A percentile compares a stretch with the other conserved stretches of the same genome.
Evolutionary conservation across 148 eudicot genomes (phyloP).

Genomic region (Rhododendron williamsianum): DNA sequence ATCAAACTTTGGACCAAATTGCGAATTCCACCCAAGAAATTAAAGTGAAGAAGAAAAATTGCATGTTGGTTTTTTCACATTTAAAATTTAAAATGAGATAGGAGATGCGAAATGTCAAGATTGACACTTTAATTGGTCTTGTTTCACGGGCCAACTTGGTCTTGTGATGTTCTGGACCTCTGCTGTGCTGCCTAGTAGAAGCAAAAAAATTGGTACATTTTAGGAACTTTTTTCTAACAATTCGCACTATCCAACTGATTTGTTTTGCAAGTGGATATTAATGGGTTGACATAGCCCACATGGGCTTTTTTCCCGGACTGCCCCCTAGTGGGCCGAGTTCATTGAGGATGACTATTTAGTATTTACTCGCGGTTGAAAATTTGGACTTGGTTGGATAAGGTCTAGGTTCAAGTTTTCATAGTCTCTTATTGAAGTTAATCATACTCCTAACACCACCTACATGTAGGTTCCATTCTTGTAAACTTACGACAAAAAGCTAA

Average conservation of each 20-base stretch:
- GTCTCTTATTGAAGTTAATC: no score
- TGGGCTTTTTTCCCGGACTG: neutral
- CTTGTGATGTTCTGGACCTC: neutral
- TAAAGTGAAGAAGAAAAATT: neutral
- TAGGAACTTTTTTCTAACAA: neutral
- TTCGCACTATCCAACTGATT: neutral
- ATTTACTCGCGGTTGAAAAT: no score
- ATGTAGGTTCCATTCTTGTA: no score
- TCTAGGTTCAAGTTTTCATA: no score
- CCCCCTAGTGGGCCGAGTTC: neutral
- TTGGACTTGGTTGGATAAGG: no score
- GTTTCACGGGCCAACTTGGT: neutral
- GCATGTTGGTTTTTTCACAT: neutral
- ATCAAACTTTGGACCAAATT: neutral
- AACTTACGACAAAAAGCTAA: no score
- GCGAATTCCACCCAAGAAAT: neutral
- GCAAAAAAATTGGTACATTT: neutral
- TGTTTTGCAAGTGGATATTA: neutral
- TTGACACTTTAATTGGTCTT: neutral
- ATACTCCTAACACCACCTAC: no score
- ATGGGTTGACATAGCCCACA: neutral
- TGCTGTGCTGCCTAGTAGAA: no score
- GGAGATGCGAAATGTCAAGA: no score
- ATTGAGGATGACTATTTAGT: no score
- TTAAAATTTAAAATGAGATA: no score